A percentile compares a stretch with the other conserved stretches of the same genome.
Conservation (phyloP, 768 basidiomycete species). For the Hericium coralloides region DNA sequence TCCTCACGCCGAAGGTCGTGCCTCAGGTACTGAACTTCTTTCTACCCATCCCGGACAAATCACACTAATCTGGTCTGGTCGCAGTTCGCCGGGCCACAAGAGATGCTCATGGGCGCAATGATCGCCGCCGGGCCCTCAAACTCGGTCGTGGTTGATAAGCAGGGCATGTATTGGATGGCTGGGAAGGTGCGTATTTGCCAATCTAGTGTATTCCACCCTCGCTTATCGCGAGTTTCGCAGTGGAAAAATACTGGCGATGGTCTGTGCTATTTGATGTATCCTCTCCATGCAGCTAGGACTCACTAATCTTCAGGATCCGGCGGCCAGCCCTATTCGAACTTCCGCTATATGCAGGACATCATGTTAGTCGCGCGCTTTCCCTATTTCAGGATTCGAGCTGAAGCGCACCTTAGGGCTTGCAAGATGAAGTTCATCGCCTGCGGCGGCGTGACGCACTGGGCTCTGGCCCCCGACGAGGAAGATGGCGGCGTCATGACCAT, state of each 20-base stretch:
- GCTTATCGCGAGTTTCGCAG: conserved; percentile 26
- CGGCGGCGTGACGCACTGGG: conserved; percentile 89
- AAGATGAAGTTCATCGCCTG: conserved; percentile 59
- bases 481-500: conserved; percentile 66
- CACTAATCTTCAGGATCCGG: conserved; percentile 54
- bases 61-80: background rate
- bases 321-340: conserved; percentile 82
- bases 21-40: conserved; percentile 45
- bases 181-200: conserved; percentile 45
- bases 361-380: conserved; percentile 37
- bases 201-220: background rate
- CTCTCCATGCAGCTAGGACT: conserved; percentile 1
- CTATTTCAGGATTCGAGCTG: background rate
- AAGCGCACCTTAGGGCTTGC: conserved; percentile 49
- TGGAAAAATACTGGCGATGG: conserved; percentile 97
- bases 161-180: conserved; percentile 83
- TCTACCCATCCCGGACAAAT: background rate
- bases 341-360: conserved; percentile 82
- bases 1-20: conserved; percentile 71
- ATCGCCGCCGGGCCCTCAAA: conserved; percentile 78
- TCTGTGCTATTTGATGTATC: conserved; percentile 16
- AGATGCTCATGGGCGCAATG: conserved; percentile 46
- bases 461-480: conserved; percentile 68
- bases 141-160: conserved; percentile 76
- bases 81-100: conserved; percentile 69